Evolutionary conservation across 2,329 filamentous ascomycete species (phyloP), one percentile per base, ranked within the genome.

Genomic region (Seiridium unicorne): DNA sequence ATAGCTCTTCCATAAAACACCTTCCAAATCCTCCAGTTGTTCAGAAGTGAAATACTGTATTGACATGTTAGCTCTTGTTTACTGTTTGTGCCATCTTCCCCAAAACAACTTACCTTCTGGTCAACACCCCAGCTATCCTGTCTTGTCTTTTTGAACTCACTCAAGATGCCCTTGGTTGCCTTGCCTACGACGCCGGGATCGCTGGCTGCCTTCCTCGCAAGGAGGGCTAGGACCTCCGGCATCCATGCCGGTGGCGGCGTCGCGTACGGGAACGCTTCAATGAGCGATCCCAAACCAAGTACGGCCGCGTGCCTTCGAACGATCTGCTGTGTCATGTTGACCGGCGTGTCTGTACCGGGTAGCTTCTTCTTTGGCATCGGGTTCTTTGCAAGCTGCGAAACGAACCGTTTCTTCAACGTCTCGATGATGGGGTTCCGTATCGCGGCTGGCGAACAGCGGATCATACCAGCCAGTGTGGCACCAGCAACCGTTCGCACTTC

Each of bases 1-100:
- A 74, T 99, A 99, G 75, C 94, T 98, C 88, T 99, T 99, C 95
- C 95, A 99, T 57, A 99, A 80, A 53, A 99, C 96, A 57, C 95
- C 95, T 70, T 97, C 93, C 61, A 99, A 76, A 72, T 98, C 94
- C 74, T 98, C 95, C 9, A 99, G 81, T 71, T 99, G 94, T 68
- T 98, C 95, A 36, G 89, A 79, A 34, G 93, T 93, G 72, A 99
- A 99, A 62, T 92, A 86, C 85, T 90, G 64, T 55, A 55, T 60
- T 46, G n/a, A 42, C 5, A 40, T 51, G 59, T 78, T 68, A 77
- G 74, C 51, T 56, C 35, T 6, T 34, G 10, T 46, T n/a, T 5
- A 51, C 44, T 36, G 36, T 61, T 47, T 51, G 31, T 26, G 18
- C 9, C 54, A n/a, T 51, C 4, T 13, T 9, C 35, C 10, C 26